Conservation (phyloP, 2,329 filamentous ascomycete genomes). For the Epichloe baconii region DNA sequence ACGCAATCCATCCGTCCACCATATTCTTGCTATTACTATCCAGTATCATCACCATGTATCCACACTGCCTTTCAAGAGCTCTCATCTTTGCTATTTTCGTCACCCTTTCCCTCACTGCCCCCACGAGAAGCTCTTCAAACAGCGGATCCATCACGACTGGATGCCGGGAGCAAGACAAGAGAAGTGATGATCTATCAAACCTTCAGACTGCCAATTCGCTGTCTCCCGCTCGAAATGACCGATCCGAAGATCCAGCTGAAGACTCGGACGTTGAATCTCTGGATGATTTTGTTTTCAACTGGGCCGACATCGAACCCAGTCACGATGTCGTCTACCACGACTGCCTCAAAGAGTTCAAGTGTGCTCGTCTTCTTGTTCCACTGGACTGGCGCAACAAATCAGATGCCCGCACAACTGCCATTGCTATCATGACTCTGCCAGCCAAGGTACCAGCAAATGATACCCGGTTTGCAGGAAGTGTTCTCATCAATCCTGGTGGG, state of each 20-base stretch:
- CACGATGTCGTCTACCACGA: conserved; percentile 22
- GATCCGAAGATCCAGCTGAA: neutral
- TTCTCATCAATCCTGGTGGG: conserved; percentile 31
- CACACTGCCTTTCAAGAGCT: neutral
- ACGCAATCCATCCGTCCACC: neutral
- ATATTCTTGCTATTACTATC: neutral
- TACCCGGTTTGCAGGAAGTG: conserved; percentile 25
- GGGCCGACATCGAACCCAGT: conserved; percentile 20
- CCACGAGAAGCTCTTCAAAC: conserved; percentile 13
- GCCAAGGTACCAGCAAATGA: conserved; percentile 23
- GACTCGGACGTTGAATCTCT: neutral
- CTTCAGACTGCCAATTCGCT: neutral
- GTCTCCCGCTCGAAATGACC: too few relatives aligned
- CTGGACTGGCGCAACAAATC: conserved; percentile 24
- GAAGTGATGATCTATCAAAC: neutral
- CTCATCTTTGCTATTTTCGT: neutral
- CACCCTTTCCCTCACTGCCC: neutral
- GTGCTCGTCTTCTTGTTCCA: conserved; percentile 28
- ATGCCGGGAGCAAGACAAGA: too few relatives aligned
- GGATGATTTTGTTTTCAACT: conserved; percentile 5
- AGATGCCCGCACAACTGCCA: conserved; percentile 16
- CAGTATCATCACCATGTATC: neutral
- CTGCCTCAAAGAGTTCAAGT: conserved; percentile 25
- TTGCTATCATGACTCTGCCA: conserved; percentile 27
- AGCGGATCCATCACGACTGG: too few relatives aligned